Evolutionary conservation across 2,329 filamentous ascomycete genomes (phyloP).

Genomic region (Aspergillus unguis): DNA sequence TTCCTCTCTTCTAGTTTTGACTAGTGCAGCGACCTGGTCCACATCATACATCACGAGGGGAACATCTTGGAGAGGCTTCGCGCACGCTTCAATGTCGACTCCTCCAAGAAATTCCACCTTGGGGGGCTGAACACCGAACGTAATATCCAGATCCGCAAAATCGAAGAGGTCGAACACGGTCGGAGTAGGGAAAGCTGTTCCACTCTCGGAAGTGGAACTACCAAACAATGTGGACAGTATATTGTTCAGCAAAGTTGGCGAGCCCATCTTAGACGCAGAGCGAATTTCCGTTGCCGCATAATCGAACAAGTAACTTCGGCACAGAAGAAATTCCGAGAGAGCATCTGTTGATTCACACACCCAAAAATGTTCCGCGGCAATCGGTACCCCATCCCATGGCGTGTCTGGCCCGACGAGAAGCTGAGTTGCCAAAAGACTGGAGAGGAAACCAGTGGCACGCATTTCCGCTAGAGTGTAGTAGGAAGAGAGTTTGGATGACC

Average conservation of each 20-base stretch:
- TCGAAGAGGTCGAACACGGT: constrained; percentile 92
- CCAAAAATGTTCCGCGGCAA: constrained; percentile 64
- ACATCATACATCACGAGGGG: constrained; percentile 60
- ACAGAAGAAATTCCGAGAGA: constrained; percentile 72
- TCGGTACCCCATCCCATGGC: constrained; percentile 68
- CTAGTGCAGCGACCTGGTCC: constrained; percentile 67
- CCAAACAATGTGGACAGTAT: constrained; percentile 71
- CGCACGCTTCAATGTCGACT: constrained; percentile 65
- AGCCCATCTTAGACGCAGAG: constrained; percentile 66
- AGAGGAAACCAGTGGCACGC: constrained; percentile 74
- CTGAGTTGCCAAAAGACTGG: constrained; percentile 70
- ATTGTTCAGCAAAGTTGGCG: constrained; percentile 66
- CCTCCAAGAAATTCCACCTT: constrained; percentile 60
- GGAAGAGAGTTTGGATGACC: constrained; percentile 77
- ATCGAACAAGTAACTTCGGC: constrained; percentile 74
- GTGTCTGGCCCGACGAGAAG: constrained; percentile 66
- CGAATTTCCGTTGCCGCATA: constrained; percentile 85
- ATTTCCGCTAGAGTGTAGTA: constrained; percentile 73
- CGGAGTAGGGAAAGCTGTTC: constrained; percentile 63
- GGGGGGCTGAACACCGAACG: constrained; percentile 48
- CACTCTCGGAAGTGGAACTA: constrained; percentile 61
- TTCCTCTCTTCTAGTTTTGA: constrained; percentile 53
- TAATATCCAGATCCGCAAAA: constrained; percentile 68
- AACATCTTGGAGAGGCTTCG: constrained; percentile 57
- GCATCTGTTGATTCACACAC: constrained; percentile 64